Evolutionary conservation across 2,329 filamentous ascomycete species (phyloP), one percentile per base, ranked within the genome.

Genomic region (Trichoderma cornu-damae): DNA sequence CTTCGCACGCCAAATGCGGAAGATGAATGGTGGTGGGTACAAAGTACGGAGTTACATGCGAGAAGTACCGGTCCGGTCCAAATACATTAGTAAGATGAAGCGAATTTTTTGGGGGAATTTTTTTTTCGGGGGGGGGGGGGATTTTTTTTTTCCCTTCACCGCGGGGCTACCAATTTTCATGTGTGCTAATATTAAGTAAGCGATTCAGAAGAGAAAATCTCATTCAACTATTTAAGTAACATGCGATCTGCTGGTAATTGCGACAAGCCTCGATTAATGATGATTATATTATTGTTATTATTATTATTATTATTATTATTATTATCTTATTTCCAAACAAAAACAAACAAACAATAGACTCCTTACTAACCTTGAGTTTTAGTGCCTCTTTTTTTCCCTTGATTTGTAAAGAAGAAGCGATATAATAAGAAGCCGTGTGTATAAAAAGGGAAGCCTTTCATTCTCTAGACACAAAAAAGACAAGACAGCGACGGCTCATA

Each of bases 21-120:
- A 42, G 34, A 24, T 3, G 40, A 14, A n/a, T 18, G 14, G 16
- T 9, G n/a, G n/a, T n/a, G n/a, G n/a, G n/a, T n/a, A n/a, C n/a
- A n/a, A n/a, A n/a, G n/a, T n/a, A n/a, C n/a, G n/a, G 35, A 28
- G 24, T 42, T 55, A 55, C 52, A 47, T 37, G 52, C 14, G 52
- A 4, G 32, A 35, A n/a, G 49, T 52, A 52, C 49, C 49, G n/a
- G 14, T 26, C 16, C 30, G 18, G 18, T 7, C 28, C n/a, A n/a
- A 52, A 30, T n/a, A 30, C 40, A 35, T 24, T n/a, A 24, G 30
- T 54, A 28, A 32, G 34, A 52, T 42, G 4, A 16, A 43, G 28
- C 35, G 32, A 38, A 24, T 35, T 26, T 26, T 42, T 32, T 22
- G 16, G n/a, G n/a, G n/a, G n/a, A n/a, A n/a, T n/a, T n/a, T n/a